Percentiles rank a stretch among this genome's conserved stretches.
Evolutionary conservation across 164 flowering plant species (phyloP).

Genomic region (Macadamia tetraphylla): DNA sequence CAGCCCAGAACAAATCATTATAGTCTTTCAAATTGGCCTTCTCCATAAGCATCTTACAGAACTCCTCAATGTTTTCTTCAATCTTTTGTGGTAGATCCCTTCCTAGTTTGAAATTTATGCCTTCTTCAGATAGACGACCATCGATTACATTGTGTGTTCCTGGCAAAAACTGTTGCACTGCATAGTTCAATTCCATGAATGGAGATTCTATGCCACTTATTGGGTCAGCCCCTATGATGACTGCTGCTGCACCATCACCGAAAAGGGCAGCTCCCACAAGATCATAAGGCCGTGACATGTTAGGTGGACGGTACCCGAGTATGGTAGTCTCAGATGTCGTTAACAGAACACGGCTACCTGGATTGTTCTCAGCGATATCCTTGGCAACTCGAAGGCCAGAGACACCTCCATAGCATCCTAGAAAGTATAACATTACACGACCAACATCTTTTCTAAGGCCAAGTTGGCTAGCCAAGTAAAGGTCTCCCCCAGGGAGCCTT

Average conservation of each 20-base stretch:
- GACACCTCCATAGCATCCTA: slow-evolving; percentile 69
- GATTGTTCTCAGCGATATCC: slow-evolving; percentile 74
- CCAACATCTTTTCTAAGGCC: slow-evolving; percentile 47
- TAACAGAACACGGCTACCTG: slow-evolving; percentile 56
- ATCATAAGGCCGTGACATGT: slow-evolving; percentile 52
- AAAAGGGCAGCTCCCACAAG: slow-evolving; percentile 73
- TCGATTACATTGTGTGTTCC: slow-evolving; percentile 51
- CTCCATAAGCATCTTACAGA: slow-evolving; percentile 51
- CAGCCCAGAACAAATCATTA: slow-evolving; percentile 70
- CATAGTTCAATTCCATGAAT: slow-evolving; percentile 52
- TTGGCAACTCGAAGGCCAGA: slow-evolving; percentile 64
- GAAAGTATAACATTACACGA: slow-evolving; percentile 65
- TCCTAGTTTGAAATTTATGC: slow-evolving; percentile 62
- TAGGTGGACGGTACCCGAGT: slow-evolving; percentile 64
- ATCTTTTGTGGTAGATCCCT: slow-evolving; percentile 64
- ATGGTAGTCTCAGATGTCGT: slow-evolving; percentile 67
- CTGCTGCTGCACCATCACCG: slow-evolving; percentile 75
- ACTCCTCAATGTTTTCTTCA: slow-evolving; percentile 57
- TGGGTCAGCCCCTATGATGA: slow-evolving; percentile 48
- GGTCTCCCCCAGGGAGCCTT: slow-evolving; percentile 64
- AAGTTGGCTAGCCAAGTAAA: slow-evolving; percentile 45
- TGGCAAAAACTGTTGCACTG: slow-evolving; percentile 59
- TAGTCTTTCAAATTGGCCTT: slow-evolving; percentile 26
- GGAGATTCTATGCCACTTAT: slow-evolving; percentile 27
- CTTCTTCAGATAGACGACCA: slow-evolving; percentile 54